Conservation (phyloP, 371 early-diverging fungal genomes). For the Lichtheimia hyalospora region DNA sequence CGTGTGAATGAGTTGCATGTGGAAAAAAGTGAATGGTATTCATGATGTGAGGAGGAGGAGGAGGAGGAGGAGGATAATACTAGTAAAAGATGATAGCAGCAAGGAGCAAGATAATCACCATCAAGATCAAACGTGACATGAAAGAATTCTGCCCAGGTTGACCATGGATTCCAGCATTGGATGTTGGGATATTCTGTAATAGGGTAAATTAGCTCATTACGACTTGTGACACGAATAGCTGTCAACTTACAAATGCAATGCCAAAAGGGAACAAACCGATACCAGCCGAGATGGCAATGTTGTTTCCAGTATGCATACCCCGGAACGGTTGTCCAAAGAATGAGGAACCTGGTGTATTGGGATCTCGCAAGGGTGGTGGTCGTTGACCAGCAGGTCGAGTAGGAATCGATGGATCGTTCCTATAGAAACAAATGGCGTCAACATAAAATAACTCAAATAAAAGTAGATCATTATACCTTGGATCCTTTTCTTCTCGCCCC, state of each 20-base stretch:
- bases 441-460: neutral
- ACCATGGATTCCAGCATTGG: slow-evolving; percentile 10
- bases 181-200: slow-evolving; percentile 33
- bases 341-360: slow-evolving; percentile 33
- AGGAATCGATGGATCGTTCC: slow-evolving; percentile 53
- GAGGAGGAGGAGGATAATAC: neutral
- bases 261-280: slow-evolving; percentile 61
- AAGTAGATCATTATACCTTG: slow-evolving; percentile 14
- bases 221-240: neutral
- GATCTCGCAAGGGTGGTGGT: slow-evolving; percentile 60
- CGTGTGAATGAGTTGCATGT: no score
- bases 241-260: slow-evolving; percentile 46
- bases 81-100: slow-evolving; percentile 9
- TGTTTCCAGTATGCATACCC: slow-evolving; percentile 45
- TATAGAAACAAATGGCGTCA: slow-evolving; percentile 1
- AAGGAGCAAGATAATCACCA: slow-evolving; percentile 9
- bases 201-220: neutral
- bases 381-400: slow-evolving; percentile 72
- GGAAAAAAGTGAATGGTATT: no score
- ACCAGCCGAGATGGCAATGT: slow-evolving; percentile 42
- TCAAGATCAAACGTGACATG: slow-evolving; percentile 10
- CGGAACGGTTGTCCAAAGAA: slow-evolving; percentile 47
- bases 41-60: no score
- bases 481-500: slow-evolving; percentile 70
- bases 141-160: slow-evolving; percentile 8